A percentile compares a stretch with the other conserved stretches of the same genome.
These are phyloP conservation scores for Claviceps sp. DNA, from an alignment of 2,329 filamentous ascomycete genomes.

Conservation along the genomic window DNA sequence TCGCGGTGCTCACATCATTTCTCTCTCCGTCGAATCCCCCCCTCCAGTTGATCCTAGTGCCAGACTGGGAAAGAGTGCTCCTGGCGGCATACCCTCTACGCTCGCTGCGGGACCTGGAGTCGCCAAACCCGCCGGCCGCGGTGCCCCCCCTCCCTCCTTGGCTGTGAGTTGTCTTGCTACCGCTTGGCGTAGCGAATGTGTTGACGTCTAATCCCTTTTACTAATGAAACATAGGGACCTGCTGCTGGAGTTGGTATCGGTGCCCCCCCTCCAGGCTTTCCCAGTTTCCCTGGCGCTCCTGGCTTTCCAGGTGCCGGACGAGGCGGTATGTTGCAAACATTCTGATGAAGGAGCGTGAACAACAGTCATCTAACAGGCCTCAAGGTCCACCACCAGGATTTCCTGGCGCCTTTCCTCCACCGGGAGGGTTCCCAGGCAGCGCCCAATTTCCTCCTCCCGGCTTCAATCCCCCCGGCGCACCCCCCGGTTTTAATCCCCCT, in stretches of 20 bases:
- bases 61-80: constrained; percentile 65
- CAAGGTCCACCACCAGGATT: constrained; percentile 36
- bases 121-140: constrained; percentile 79
- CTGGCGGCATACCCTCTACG: constrained; percentile 54
- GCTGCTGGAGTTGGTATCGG: constrained; percentile 74
- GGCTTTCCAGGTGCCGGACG: constrained; percentile 33
- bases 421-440: constrained; percentile 26
- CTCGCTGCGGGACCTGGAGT: constrained; percentile 79
- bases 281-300: constrained; percentile 37
- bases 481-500: constrained; percentile 63
- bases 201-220: too few species aligned
- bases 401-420: constrained; percentile 32
- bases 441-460: constrained; percentile 7
- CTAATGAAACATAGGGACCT: constrained; percentile 42
- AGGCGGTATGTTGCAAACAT: constrained; percentile 33
- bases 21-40: constrained; percentile 86
- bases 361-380: constrained; percentile 20
- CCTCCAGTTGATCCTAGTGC: constrained; percentile 88
- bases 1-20: constrained; percentile 87
- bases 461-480: constrained; percentile 18
- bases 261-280: constrained; percentile 47
- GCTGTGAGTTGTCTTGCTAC: constrained; percentile 38
- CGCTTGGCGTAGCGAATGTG: not conserved
- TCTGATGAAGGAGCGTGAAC: constrained; percentile 1
- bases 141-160: constrained; percentile 58